A percentile compares a stretch with the other conserved stretches of the same genome.
Conservation (phyloP, 106 monocot species). For the Dioscorea alata region DNA sequence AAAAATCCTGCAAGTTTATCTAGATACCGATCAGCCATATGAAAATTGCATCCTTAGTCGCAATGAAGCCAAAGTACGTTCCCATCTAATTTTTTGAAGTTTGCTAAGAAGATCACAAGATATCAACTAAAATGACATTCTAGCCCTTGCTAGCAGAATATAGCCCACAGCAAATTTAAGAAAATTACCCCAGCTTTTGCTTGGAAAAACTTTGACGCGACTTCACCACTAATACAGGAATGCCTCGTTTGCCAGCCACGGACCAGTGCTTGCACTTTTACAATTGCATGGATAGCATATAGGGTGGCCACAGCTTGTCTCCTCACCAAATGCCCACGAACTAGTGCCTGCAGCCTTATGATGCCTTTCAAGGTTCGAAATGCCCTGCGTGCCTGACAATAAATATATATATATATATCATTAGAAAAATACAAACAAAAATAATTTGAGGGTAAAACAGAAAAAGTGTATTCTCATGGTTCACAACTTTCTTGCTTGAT, state of each 20-base stretch:
- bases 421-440: background rate
- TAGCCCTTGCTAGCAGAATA: background rate
- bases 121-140: background rate
- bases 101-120: background rate
- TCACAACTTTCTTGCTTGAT: no score
- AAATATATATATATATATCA: slow-evolving; percentile 1
- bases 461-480: no score
- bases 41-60: no score
- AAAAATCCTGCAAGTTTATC: no score
- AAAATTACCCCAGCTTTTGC: slow-evolving; percentile 19
- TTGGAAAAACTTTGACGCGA: slow-evolving; percentile 12
- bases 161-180: background rate
- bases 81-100: background rate
- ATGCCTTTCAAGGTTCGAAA: slow-evolving; percentile 87
- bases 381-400: slow-evolving; percentile 74
- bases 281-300: slow-evolving; percentile 45
- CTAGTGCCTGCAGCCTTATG: slow-evolving; percentile 85
- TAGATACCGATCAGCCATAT: no score
- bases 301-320: slow-evolving; percentile 86
- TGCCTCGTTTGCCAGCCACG: slow-evolving; percentile 54
- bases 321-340: slow-evolving; percentile 89
- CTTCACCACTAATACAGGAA: slow-evolving; percentile 20
- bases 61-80: background rate
- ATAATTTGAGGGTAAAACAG: background rate
- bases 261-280: slow-evolving; percentile 62